Evolutionary conservation across 257 asterid species (phyloP), one percentile per base, ranked within the genome.

Genomic region (Capsicum baccatum): DNA sequence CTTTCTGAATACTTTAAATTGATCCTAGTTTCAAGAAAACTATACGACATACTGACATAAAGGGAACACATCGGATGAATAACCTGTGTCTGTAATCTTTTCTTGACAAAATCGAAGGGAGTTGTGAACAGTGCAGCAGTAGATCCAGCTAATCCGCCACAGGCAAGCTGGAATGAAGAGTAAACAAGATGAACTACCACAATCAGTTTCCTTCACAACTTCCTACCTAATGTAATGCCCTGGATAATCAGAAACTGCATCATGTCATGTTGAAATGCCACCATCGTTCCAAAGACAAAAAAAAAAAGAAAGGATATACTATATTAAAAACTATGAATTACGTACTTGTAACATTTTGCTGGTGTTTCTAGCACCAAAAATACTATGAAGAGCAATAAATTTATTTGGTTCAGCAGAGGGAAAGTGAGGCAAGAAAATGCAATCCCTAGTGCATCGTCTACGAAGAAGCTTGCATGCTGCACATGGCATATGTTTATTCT

Each of bases 21-120:
- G 33, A 73, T 73, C 80, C 59, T 42, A 13, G 58, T 48, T 71
- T 47, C 80, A 11, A 73, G 80, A 2, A 76, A 76, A 76, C 62
- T 48, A 74, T 13, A 13, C 33, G 60, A 74, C 80, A 50, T 19
- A 48, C 37, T 50, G 47, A 74, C 54, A 26, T 26, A 26, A 26
- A 26, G 33, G 79, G 47, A 55, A 69, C 70, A 79, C 68, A n/a
- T 8, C 70, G 47, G 52, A 82, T 71, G 66, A 74, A 83, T 83
- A 52, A 91, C 98, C 97, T 90, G 95, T 64, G 98, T 93, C 87
- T 96, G 99, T 85, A 93, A 87, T 91, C 98, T 93, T 80, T 97
- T 96, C 90, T 96, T 94, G 89, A 93, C 97, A 55, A 94, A 98
- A 84, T 96, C 99, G 84, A 94, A 93, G 62, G 99, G 99, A 78